Evolutionary conservation across 768 basidiomycete genomes (phyloP), one percentile per base, ranked within the genome.

Genomic region (Rubroboletus satanas): DNA sequence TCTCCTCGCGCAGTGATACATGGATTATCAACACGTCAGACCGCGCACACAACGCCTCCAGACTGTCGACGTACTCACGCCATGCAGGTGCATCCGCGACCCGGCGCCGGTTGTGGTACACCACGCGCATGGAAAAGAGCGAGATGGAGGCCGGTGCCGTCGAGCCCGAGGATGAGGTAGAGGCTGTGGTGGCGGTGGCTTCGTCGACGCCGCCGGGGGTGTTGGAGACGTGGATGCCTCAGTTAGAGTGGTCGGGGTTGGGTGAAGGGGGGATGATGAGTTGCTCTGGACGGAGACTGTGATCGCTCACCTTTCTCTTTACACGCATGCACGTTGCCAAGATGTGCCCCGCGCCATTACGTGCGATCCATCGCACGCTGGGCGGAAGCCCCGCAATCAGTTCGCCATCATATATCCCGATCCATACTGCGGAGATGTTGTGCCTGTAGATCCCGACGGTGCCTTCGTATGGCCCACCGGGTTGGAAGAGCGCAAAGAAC

Each of bases 131-230:
- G 7, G 87, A 89, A 74, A 97, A 91, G 0, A 0, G 87, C 87
- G 31, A 90, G 73, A 21, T 82, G 83, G 50, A 80, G 65, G 0
- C 90, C 88, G 62, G 91, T 91, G 0, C 90, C 89, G 21, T 88
- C 88, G 0, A 90, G 77, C 1, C 88, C 88, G 12, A 90, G 78
- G 57, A 95, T 69, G 47, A 96, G 83, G 68, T 88, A 93, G 32
- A 94, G 74, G 88, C 93, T 0, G 90, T 91, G 1, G 91, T 94
- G 0, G 93, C 93, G 1, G 93, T 94, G 11, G 87, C 92, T 59
- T 94, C 90, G 71, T 94, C 86, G 48, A 96, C 93, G 4, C 90
- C 90, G 15, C 86, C 84, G 1, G 93, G 93, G 1, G 93, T 94
- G 67, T 95, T 93, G 8, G 93, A 93, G 23, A 95, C 82, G 31